A percentile compares a stretch with the other conserved stretches of the same genome.
These are phyloP conservation scores for Kodamaea anthophila DNA, from an alignment of 1,139 yeast species.

Conservation along the genomic window DNA sequence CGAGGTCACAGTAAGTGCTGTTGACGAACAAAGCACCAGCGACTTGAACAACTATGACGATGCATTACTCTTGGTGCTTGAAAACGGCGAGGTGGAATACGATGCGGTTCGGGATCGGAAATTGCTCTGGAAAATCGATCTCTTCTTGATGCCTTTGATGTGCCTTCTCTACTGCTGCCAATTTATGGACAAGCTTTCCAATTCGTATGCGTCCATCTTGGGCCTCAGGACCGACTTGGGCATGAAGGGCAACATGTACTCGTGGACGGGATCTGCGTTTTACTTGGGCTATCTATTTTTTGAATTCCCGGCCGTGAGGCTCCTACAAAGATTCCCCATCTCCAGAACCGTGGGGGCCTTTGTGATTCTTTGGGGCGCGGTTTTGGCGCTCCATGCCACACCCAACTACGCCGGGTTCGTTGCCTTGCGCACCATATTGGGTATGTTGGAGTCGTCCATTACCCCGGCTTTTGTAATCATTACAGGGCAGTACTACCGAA, in stretches of 20 bases:
- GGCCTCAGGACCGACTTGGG: conserved; percentile 44
- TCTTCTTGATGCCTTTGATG: conserved; percentile 48
- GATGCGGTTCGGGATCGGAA: conserved; percentile 12
- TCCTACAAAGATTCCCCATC: conserved; percentile 40
- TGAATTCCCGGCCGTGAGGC: conserved; percentile 38
- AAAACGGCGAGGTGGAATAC: conserved; percentile 3
- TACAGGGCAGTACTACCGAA: conserved; percentile 50
- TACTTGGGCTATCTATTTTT: conserved; percentile 47
- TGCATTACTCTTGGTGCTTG: conserved; percentile 24
- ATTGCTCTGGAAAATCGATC: too few relatives aligned
- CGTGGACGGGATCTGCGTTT: conserved; percentile 52
- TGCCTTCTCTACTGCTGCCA: conserved; percentile 53
- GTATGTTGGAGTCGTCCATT: conserved; percentile 49
- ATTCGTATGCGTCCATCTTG: conserved; percentile 53
- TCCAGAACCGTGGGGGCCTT: conserved; percentile 29
- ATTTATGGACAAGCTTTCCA: conserved; percentile 62
- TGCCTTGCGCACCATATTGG: conserved; percentile 42
- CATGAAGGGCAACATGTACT: conserved; percentile 46
- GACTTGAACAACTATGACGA: too few relatives aligned
- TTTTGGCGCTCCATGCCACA: conserved; percentile 37
- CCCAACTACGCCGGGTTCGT: conserved; percentile 34
- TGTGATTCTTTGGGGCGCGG: conserved; percentile 43
- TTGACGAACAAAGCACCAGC: too few relatives aligned
- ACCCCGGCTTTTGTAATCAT: conserved; percentile 50
- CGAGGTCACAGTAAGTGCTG: too few relatives aligned